Percentiles rank a stretch among this genome's conserved stretches.
Conservation (phyloP, 1,284 basidiomycete genomes). For the Retiboletus flavoniger region DNA sequence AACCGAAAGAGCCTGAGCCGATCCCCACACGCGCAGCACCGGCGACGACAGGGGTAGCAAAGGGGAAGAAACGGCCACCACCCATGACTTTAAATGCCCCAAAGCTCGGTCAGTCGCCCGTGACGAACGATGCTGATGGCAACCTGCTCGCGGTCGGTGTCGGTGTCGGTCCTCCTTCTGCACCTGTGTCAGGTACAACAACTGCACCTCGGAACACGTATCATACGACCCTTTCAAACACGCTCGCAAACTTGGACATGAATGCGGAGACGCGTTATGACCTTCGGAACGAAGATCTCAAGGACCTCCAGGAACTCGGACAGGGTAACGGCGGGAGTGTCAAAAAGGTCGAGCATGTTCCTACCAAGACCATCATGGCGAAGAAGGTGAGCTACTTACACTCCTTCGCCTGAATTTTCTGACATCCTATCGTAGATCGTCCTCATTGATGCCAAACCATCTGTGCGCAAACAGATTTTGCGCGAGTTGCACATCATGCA, state of each 20-base stretch:
- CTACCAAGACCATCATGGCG: constrained; percentile 88
- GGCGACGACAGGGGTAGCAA: constrained; percentile 33
- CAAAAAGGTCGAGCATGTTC: constrained; percentile 91
- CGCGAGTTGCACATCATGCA: constrained; percentile 99
- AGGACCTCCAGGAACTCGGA: constrained; percentile 85
- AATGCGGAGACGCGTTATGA: constrained; percentile 75
- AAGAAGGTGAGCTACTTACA: constrained; percentile 71
- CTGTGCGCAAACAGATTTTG: constrained; percentile 96
- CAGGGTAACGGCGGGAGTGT: constrained; percentile 99
- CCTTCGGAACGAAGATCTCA: constrained; percentile 78
- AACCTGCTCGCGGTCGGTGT: constrained; percentile 40
- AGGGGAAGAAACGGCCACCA: constrained; percentile 60
- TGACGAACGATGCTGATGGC: constrained; percentile 39
- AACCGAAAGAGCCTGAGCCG: constrained; percentile 41
- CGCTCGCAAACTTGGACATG: constrained; percentile 71
- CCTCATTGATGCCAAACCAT: constrained; percentile 95
- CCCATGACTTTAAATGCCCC: constrained; percentile 55
- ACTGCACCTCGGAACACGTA: constrained; percentile 58
- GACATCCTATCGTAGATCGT: constrained; percentile 66
- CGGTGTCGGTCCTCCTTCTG: constrained; percentile 39
- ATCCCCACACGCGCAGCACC: constrained; percentile 40
- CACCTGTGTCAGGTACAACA: constrained; percentile 40
- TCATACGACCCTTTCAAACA: constrained; percentile 70
- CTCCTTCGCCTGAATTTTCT: neutral
- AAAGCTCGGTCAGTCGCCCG: constrained; percentile 45